Evolutionary conservation across 805 yeast genomes (phyloP).

Genomic region (Starmera dryadoides): DNA sequence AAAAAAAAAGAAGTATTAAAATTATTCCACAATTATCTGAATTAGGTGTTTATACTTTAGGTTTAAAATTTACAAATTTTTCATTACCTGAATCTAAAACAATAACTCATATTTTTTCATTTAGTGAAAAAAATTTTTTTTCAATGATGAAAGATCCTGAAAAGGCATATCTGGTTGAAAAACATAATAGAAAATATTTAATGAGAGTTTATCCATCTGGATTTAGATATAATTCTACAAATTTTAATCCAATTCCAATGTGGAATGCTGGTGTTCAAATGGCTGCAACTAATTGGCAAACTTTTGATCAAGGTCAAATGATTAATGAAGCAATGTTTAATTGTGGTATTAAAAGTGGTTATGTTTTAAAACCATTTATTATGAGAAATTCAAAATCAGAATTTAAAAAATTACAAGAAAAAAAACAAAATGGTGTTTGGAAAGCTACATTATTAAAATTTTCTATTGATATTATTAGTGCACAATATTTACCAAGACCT

Average conservation of each 20-base stretch:
- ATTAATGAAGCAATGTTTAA: conserved; percentile 78
- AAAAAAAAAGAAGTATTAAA: conserved; percentile 9
- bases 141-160: conserved; percentile 56
- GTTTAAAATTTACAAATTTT: conserved; percentile 72
- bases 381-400: conserved; percentile 23
- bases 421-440: conserved; percentile 3
- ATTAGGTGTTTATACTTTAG: conserved; percentile 59
- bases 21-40: conserved; percentile 40
- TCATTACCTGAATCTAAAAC: conserved; percentile 82
- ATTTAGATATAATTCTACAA: conserved; percentile 67
- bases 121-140: conserved; percentile 66
- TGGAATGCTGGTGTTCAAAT: conserved; percentile 89
- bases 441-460: conserved; percentile 12
- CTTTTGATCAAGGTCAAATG: conserved; percentile 84
- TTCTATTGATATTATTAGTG: conserved; percentile 56
- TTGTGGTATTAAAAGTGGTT: conserved; percentile 56
- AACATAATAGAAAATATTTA: conserved; percentile 69
- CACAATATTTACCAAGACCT: conserved; percentile 77
- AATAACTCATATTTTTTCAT: conserved; percentile 75
- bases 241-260: conserved; percentile 69
- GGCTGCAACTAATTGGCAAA: conserved; percentile 98
- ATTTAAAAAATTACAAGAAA: conserved; percentile 14
- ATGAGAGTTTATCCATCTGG: conserved; percentile 88
- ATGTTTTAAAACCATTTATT: conserved; percentile 63
- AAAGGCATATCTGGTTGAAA: conserved; percentile 48